Conservation (phyloP, 371 early-diverging fungal genomes). For the Mucor saturninus region DNA sequence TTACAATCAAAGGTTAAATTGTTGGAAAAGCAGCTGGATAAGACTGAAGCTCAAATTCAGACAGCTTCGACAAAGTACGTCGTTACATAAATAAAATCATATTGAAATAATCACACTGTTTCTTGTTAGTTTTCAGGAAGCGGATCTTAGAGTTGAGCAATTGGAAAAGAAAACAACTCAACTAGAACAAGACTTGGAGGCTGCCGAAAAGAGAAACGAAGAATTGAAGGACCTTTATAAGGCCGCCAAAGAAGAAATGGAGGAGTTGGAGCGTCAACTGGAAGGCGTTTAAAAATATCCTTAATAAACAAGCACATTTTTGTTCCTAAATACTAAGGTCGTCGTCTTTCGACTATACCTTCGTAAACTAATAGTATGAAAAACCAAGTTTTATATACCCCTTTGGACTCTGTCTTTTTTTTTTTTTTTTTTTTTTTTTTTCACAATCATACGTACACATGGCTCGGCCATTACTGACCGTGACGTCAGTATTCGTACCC, state of each 20-base stretch:
- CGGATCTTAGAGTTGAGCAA: conserved; percentile 73
- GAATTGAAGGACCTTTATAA: conserved; percentile 62
- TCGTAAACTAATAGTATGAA: background rate
- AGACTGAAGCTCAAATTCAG: conserved; percentile 59
- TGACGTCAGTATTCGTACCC: conserved; percentile 19
- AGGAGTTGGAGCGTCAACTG: conserved; percentile 71
- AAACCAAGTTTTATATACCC: background rate
- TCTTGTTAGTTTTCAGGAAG: conserved; percentile 60
- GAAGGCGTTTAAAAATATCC: conserved; percentile 62
- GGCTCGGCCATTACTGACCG: background rate
- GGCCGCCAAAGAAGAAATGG: conserved; percentile 67
- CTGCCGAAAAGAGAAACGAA: conserved; percentile 66
- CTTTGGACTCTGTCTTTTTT: background rate
- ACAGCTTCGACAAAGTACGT: conserved; percentile 64
- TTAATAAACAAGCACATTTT: background rate
- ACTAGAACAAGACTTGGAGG: conserved; percentile 65
- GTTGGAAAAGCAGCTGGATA: conserved; percentile 65
- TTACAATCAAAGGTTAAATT: conserved; percentile 61
- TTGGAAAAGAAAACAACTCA: conserved; percentile 67
- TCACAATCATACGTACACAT: background rate
- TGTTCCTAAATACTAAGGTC: background rate
- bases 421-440: conserved; percentile 4
- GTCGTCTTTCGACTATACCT: background rate
- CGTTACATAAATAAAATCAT: background rate
- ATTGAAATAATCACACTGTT: background rate